Evolutionary conservation across 2,329 filamentous ascomycete species (phyloP).

Genomic region (Neobulgaria alba): DNA sequence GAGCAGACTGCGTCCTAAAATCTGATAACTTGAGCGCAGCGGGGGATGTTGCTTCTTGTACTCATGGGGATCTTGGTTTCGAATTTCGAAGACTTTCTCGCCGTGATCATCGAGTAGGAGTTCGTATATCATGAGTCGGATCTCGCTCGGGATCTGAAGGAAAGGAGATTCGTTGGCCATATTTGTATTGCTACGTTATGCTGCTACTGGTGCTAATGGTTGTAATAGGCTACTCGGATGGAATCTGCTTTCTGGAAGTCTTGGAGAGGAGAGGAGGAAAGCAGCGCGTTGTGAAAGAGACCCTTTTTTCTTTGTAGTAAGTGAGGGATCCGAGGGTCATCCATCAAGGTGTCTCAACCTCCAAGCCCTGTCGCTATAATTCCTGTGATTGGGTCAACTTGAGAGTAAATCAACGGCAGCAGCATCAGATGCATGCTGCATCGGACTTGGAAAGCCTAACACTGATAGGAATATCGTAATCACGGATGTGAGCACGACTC

Average conservation of each 20-base stretch:
- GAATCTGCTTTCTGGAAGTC: not conserved
- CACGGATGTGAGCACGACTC: constrained; percentile 5
- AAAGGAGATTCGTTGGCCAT: constrained; percentile 15
- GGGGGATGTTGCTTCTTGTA: constrained; percentile 17
- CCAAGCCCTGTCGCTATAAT: no score
- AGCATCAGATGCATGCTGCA: constrained; percentile 2
- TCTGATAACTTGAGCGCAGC: constrained; percentile 33
- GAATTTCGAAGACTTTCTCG: constrained; percentile 33
- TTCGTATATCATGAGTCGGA: constrained; percentile 25
- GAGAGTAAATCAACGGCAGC: no score
- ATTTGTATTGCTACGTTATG: no score
- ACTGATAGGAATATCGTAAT: constrained; percentile 5
- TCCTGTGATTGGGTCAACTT: no score
- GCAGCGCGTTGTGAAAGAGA: not conserved
- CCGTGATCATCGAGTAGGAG: constrained; percentile 34
- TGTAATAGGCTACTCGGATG: no score
- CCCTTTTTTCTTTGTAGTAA: no score
- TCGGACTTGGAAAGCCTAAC: no score
- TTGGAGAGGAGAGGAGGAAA: not conserved
- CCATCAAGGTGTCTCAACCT: constrained; percentile 1
- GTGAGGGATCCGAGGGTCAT: not conserved
- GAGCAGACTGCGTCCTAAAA: constrained; percentile 34
- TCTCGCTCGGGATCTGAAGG: constrained; percentile 20
- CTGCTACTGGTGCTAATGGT: no score
- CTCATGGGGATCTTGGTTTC: constrained; percentile 26